These are phyloP conservation scores for Entomortierella lignicola DNA, from an alignment of 192 early-diverging fungal genomes.

Conservation along the genomic window DNA sequence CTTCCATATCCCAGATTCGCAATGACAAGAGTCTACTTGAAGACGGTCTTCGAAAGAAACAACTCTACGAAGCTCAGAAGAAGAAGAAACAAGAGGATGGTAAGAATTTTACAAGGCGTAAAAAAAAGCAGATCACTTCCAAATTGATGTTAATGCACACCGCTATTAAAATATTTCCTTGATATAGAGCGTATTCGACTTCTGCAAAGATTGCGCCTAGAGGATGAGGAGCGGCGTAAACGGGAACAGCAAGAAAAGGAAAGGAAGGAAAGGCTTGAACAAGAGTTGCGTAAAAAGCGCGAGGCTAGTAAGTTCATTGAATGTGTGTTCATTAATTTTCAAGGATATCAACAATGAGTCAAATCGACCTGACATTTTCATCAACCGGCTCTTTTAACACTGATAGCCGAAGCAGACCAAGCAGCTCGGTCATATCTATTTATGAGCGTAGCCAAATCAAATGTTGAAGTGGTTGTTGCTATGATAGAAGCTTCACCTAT, in stretches of 20 bases:
- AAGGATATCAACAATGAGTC: neutral
- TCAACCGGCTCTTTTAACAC: no score
- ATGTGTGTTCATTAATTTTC: neutral
- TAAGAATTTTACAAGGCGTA: conserved; percentile 4
- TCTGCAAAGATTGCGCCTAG: conserved; percentile 22
- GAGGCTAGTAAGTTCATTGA: conserved; percentile 15
- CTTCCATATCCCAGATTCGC: conserved; percentile 10
- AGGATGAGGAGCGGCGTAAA: conserved; percentile 41
- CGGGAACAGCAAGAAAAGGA: conserved; percentile 19
- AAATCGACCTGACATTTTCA: no score
- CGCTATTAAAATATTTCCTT: no score
- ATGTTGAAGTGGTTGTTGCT: conserved; percentile 21
- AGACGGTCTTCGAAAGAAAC: conserved; percentile 12
- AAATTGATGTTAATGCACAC: no score
- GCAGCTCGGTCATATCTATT: conserved; percentile 37
- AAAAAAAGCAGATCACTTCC: no score
- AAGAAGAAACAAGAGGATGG: conserved; percentile 33
- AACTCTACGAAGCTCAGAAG: conserved; percentile 19
- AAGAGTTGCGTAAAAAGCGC: conserved; percentile 36
- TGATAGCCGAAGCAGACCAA: conserved; percentile 35
- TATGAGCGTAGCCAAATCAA: neutral
- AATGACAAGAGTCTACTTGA: conserved; percentile 3
- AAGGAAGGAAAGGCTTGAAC: conserved; percentile 24
- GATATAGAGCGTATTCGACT: conserved; percentile 24
- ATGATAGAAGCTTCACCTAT: conserved; percentile 27